Conservation (phyloP, 306 rosid species). For the Prunus dulcis region DNA sequence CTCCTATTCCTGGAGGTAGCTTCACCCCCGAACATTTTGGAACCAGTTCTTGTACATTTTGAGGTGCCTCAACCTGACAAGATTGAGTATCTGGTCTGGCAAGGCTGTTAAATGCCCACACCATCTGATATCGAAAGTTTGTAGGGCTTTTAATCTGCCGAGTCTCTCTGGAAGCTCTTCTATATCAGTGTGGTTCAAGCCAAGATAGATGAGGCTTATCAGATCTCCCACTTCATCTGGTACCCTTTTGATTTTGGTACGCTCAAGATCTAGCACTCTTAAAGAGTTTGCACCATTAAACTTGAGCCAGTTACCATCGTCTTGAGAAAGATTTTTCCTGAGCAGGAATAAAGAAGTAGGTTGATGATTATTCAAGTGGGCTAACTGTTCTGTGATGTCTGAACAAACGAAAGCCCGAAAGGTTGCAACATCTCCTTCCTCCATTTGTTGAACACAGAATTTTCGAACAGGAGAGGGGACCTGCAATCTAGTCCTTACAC, state of each 20-base stretch:
- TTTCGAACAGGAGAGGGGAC: slow-evolving; percentile 1
- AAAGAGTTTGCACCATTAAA: not conserved
- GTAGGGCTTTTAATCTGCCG: slow-evolving; percentile 8
- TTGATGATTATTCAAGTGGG: slow-evolving; percentile 2
- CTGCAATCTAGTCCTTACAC: slow-evolving; percentile 3
- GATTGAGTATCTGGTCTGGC: slow-evolving; percentile 8
- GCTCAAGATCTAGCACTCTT: slow-evolving; percentile 23
- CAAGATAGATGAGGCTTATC: slow-evolving; percentile 17
- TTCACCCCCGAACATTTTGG: slow-evolving; percentile 11
- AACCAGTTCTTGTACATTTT: slow-evolving; percentile 18
- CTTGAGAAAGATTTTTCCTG: not conserved
- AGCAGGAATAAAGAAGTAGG: slow-evolving; percentile 19
- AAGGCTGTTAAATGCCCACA: slow-evolving; percentile 13
- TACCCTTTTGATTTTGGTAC: slow-evolving; percentile 10
- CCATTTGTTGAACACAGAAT: slow-evolving; percentile 13
- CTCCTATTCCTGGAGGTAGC: slow-evolving; percentile 26
- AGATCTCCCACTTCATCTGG: slow-evolving; percentile 21
- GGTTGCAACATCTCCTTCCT: slow-evolving; percentile 13
- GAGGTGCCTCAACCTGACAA: slow-evolving; percentile 26
- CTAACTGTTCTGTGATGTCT: slow-evolving; percentile 1
- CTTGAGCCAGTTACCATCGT: slow-evolving; percentile 12
- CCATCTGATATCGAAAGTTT: slow-evolving; percentile 28
- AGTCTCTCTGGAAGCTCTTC: slow-evolving; percentile 22
- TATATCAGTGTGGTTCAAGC: slow-evolving; percentile 22
- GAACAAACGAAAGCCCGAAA: slow-evolving; percentile 2